phyloP scores from a whole-genome alignment of 805 yeast genomes.

The Phaffomyces antillensis region DNA sequence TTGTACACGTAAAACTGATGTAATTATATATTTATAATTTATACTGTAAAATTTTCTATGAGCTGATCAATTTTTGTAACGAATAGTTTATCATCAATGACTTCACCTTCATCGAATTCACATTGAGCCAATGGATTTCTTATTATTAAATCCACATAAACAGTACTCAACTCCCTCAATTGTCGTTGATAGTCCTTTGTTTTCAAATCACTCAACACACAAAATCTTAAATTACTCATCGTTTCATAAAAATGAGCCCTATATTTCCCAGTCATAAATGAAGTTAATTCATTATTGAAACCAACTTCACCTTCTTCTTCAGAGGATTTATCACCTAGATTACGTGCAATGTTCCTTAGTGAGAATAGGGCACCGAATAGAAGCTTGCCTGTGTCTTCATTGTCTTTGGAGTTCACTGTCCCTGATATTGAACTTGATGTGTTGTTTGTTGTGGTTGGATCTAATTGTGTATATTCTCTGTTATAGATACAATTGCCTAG shows the following conservation, averaged over 20 bases:
- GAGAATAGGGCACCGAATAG: conserved; percentile 83
- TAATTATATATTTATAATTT: no score
- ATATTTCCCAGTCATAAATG: conserved; percentile 68
- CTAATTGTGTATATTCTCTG: conserved; percentile 55
- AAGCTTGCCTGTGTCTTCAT: conserved; percentile 69
- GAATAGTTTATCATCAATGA: conserved; percentile 5
- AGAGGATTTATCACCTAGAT: conserved; percentile 28
- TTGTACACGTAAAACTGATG: no score
- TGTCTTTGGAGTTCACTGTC: conserved; percentile 44
- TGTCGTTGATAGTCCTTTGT: conserved; percentile 49
- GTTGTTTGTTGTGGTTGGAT: not conserved
- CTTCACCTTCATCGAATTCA: conserved; percentile 45
- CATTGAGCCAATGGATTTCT: conserved; percentile 54
- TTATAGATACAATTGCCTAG: conserved; percentile 68
- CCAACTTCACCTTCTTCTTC: conserved; percentile 17
- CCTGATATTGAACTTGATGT: conserved; percentile 21
- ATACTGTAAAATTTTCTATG: conserved; percentile 19
- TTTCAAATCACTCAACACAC: conserved; percentile 60
- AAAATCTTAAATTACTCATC: conserved; percentile 69
- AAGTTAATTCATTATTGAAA: conserved; percentile 27
- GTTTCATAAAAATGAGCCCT: conserved; percentile 78
- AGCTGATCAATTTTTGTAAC: not conserved
- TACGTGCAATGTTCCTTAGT: conserved; percentile 65
- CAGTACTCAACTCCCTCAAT: conserved; percentile 45
- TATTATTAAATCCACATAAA: conserved; percentile 55